Evolutionary conservation across 345 rosid genomes (phyloP).

Genomic region (Populus alba): DNA sequence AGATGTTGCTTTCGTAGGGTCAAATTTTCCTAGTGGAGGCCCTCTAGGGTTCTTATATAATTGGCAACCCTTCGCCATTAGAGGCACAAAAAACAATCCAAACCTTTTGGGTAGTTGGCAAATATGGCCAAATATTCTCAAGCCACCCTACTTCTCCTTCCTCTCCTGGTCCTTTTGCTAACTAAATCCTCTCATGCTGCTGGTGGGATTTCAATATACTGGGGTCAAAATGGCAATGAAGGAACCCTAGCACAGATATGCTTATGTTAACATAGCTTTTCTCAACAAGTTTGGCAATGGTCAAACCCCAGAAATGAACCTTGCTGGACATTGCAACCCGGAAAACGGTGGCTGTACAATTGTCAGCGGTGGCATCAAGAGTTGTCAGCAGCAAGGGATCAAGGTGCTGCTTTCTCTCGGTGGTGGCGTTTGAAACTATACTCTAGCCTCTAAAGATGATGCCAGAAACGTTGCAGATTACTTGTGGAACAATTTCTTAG

Average conservation of each 20-base stretch:
- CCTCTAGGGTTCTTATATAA: not conserved
- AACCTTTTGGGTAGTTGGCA: not conserved
- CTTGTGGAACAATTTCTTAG: slow-evolving; percentile 28
- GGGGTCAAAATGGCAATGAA: slow-evolving; percentile 39
- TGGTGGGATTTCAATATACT: slow-evolving; percentile 31
- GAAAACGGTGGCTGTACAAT: slow-evolving; percentile 12
- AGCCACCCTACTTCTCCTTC: slow-evolving; percentile 6
- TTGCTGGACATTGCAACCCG: slow-evolving; percentile 35
- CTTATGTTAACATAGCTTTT: slow-evolving; percentile 31
- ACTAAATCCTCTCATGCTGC: slow-evolving; percentile 5
- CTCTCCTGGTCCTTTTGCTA: slow-evolving; percentile 9
- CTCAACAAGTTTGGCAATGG: slow-evolving; percentile 33
- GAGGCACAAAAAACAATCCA: not conserved
- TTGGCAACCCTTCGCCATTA: not conserved
- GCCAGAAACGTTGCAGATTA: slow-evolving; percentile 24
- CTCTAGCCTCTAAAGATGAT: slow-evolving; percentile 22
- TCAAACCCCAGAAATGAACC: slow-evolving; percentile 26
- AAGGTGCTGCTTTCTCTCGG: slow-evolving; percentile 35
- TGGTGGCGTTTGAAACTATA: slow-evolving; percentile 28
- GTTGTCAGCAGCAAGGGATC: slow-evolving; percentile 28
- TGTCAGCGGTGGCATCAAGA: slow-evolving; percentile 15
- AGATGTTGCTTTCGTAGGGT: not conserved
- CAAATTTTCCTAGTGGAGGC: not conserved
- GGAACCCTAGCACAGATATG: slow-evolving; percentile 29
- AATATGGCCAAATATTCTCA: slow-evolving; percentile 14